Evolutionary conservation across 805 yeast genomes (phyloP).

Genomic region (Nakazawaea siamensis): DNA sequence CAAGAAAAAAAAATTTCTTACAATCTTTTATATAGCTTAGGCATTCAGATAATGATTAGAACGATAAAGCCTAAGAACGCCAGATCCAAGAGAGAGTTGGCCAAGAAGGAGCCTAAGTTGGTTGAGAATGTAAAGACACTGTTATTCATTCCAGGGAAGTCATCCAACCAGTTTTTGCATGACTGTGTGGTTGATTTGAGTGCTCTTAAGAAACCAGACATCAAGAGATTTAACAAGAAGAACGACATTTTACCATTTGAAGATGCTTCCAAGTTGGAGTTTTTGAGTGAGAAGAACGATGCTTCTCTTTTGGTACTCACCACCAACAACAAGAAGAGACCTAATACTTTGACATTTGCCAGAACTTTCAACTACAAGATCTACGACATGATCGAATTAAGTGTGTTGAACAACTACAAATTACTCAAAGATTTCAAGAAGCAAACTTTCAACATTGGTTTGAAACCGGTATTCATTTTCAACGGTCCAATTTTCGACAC

Average conservation of each 20-base stretch:
- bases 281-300: slow-evolving; percentile 93
- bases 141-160: slow-evolving; percentile 83
- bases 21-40: no score
- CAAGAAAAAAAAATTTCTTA: no score
- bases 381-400: slow-evolving; percentile 90
- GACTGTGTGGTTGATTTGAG: slow-evolving; percentile 85
- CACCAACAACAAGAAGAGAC: slow-evolving; percentile 83
- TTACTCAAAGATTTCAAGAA: slow-evolving; percentile 75
- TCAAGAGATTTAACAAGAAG: slow-evolving; percentile 80
- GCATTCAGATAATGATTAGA: slow-evolving; percentile 38
- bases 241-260: slow-evolving; percentile 91
- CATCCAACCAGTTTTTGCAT: slow-evolving; percentile 70
- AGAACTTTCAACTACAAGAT: slow-evolving; percentile 87
- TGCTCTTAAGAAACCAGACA: slow-evolving; percentile 85
- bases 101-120: slow-evolving; percentile 78
- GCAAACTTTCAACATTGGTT: slow-evolving; percentile 74
- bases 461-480: slow-evolving; percentile 91
- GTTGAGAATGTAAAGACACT: slow-evolving; percentile 89
- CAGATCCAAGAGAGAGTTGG: slow-evolving; percentile 90
- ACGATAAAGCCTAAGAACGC: slow-evolving; percentile 84
- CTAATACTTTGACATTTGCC: slow-evolving; percentile 79
- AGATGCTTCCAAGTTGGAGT: slow-evolving; percentile 77
- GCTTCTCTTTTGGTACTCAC: slow-evolving; percentile 75
- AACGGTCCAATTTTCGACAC: slow-evolving; percentile 88
- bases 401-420: slow-evolving; percentile 60